Evolutionary conservation across 2,329 filamentous ascomycete genomes (phyloP).

Genomic region (Colletotrichum sp.): DNA sequence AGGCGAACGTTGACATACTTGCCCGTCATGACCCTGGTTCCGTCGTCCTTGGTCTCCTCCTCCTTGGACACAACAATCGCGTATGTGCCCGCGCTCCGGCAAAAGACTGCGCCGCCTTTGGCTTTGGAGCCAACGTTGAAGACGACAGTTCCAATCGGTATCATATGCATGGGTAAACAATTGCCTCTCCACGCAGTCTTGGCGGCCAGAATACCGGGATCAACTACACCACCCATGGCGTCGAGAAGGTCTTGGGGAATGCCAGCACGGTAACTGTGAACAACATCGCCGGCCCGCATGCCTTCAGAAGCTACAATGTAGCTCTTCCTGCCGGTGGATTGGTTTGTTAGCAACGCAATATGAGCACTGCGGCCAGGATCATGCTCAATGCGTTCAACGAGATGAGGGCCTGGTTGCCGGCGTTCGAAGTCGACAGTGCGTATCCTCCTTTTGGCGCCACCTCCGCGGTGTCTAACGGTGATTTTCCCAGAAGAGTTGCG

Average conservation of each 20-base stretch:
- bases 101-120: conserved; percentile 83
- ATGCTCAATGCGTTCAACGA: conserved; percentile 94
- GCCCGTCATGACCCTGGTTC: conserved; percentile 67
- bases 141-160: conserved; percentile 90
- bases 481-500: conserved; percentile 87
- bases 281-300: conserved; percentile 86
- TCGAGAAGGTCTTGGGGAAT: conserved; percentile 86
- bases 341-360: conserved; percentile 82
- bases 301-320: conserved; percentile 98
- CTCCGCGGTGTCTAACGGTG: conserved; percentile 90
- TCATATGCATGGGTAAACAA: conserved; percentile 93
- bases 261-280: conserved; percentile 90
- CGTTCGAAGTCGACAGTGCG: conserved; percentile 89
- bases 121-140: conserved; percentile 85
- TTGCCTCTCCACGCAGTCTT: conserved; percentile 95
- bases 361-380: conserved; percentile 93
- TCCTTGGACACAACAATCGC: conserved; percentile 90
- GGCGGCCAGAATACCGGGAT: conserved; percentile 94
- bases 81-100: conserved; percentile 91
- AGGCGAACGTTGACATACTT: conserved; percentile 84
- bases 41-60: conserved; percentile 69
- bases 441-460: conserved; percentile 90
- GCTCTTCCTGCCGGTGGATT: conserved; percentile 75
- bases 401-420: conserved; percentile 77
- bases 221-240: conserved; percentile 90